Conservation (phyloP, 2,329 filamentous ascomycete species). For the Colletotrichum lini region DNA sequence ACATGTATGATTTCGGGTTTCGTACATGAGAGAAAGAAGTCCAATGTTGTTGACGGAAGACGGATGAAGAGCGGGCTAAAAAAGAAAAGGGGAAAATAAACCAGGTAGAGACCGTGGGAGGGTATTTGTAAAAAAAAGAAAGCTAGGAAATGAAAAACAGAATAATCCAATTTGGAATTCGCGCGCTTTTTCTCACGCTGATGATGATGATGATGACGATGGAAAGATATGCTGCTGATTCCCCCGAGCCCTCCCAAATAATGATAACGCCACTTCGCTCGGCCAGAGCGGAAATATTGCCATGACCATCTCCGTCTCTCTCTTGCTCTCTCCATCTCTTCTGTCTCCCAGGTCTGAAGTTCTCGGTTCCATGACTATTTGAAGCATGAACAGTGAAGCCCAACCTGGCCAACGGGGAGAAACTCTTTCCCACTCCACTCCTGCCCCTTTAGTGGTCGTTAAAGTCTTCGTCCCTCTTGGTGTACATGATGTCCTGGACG, state of each 20-base stretch:
- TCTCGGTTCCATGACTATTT: constrained; percentile 35
- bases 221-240: constrained; percentile 20
- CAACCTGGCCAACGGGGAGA: constrained; percentile 18
- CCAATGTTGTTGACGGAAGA: not conserved
- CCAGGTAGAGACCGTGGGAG: constrained; percentile 24
- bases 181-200: constrained; percentile 34
- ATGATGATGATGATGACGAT: constrained; percentile 14
- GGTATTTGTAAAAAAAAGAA: constrained; percentile 16
- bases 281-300: constrained; percentile 29
- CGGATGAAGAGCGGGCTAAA: not conserved
- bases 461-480: constrained; percentile 66
- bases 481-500: constrained; percentile 69
- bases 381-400: constrained; percentile 37
- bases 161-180: constrained; percentile 20
- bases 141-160: not conserved
- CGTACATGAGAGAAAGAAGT: not conserved
- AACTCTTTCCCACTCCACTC: too few species aligned
- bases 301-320: not conserved
- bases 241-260: not conserved
- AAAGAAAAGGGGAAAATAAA: not conserved
- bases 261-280: constrained; percentile 28
- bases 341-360: constrained; percentile 9
- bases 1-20: not conserved
- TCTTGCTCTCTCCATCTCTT: too few species aligned
- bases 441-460: constrained; percentile 34